Percentiles rank a stretch among this genome's conserved stretches.
These are phyloP conservation scores for Triglochin maritima DNA, from an alignment of 106 monocot species.

Conservation along the genomic window DNA sequence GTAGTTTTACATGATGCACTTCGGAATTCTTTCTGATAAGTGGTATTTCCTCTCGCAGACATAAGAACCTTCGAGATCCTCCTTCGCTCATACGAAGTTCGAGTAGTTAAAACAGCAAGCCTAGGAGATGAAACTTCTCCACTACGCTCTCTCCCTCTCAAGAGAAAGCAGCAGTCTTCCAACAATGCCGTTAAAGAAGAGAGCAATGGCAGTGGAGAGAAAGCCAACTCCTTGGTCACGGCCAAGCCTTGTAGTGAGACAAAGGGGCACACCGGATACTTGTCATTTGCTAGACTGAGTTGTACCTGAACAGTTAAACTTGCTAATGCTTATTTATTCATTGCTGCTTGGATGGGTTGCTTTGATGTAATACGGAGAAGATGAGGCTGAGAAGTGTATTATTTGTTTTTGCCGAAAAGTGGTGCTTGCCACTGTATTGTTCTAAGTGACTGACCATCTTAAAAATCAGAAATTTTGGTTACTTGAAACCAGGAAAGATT, in stretches of 20 bases:
- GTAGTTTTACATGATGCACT: not conserved
- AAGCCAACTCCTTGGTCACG: conserved; percentile 20
- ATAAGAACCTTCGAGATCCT: conserved; percentile 89
- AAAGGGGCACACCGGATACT: conserved; percentile 83
- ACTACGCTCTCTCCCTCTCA: conserved; percentile 29
- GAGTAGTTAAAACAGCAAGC: conserved; percentile 19
- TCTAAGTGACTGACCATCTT: too few species aligned
- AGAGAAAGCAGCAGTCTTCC: conserved; percentile 31
- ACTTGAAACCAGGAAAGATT: too few species aligned
- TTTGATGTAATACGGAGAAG: too few species aligned
- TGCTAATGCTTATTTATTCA: not conserved
- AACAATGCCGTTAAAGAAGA: not conserved
- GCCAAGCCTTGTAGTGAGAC: conserved; percentile 61
- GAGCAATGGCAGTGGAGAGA: conserved; percentile 13
- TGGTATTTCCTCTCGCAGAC: conserved; percentile 35
- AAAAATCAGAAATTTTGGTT: too few species aligned
- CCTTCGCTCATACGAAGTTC: conserved; percentile 74
- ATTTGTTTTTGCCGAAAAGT: too few species aligned
- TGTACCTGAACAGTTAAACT: conserved; percentile 10
- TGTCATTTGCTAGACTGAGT: conserved; percentile 82
- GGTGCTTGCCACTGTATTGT: too few species aligned
- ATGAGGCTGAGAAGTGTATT: too few species aligned
- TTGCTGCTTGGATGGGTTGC: too few species aligned
- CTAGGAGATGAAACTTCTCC: conserved; percentile 9
- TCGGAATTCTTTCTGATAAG: not conserved